Percentiles rank a stretch among this genome's conserved stretches.
phyloP scores from a whole-genome alignment of 192 early-diverging fungal species.

The Spinellus fusiger region DNA sequence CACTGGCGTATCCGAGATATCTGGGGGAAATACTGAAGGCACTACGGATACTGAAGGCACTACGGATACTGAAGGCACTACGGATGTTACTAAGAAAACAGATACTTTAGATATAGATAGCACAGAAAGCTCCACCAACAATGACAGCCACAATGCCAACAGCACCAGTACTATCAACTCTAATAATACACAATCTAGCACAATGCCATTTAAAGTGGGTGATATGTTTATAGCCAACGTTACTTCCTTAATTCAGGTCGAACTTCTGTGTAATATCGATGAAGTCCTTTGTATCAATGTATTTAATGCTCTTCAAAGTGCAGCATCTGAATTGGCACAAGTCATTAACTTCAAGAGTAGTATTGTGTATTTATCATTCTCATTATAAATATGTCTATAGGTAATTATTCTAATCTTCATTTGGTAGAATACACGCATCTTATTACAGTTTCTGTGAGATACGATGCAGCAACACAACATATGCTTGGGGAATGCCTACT shows the following conservation, averaged over 20 bases:
- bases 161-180: too few species aligned
- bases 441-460: constrained; percentile 14
- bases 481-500: constrained; percentile 4
- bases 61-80: constrained; percentile 1
- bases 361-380: constrained; percentile 1
- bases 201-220: background rate
- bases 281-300: constrained; percentile 3
- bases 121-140: too few species aligned
- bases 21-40: background rate
- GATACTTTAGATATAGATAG: too few species aligned
- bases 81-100: too few species aligned
- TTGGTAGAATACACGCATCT: constrained; percentile 1
- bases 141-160: too few species aligned
- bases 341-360: constrained; percentile 4
- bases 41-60: background rate
- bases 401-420: background rate
- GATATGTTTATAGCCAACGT: background rate
- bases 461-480: constrained; percentile 3
- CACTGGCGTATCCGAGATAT: too few species aligned
- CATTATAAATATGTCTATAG: constrained; percentile 3
- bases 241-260: background rate
- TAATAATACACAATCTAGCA: too few species aligned
- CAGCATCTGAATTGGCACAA: background rate
- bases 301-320: background rate
- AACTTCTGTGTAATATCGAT: constrained; percentile 3